phyloP scores from a whole-genome alignment of 2,329 filamentous ascomycete genomes.

The Didymella glomerata region DNA sequence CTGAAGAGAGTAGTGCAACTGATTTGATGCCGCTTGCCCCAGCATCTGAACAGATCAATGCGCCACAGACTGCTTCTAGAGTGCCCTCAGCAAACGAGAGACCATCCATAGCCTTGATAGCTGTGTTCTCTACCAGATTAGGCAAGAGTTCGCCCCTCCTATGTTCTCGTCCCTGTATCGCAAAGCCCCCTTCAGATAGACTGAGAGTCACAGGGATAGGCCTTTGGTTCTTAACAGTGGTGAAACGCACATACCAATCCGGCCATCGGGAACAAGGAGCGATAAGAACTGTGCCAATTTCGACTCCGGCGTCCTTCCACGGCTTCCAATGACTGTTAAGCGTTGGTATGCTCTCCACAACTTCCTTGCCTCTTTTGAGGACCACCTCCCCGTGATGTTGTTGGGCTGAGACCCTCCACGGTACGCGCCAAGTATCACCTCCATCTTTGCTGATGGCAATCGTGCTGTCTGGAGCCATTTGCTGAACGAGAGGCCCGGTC shows the following conservation, averaged over 20 bases:
- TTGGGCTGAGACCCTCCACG: conserved; percentile 42
- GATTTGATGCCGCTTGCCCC: conserved; percentile 40
- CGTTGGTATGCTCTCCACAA: conserved; percentile 21
- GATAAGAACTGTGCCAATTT: conserved; percentile 35
- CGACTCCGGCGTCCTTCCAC: conserved; percentile 40
- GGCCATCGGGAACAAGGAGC: conserved; percentile 39
- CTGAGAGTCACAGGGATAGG: conserved; percentile 3
- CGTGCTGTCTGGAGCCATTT: conserved; percentile 53
- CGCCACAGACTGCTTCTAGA: conserved; percentile 12
- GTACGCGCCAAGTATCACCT: conserved; percentile 52
- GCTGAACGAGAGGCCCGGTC: conserved; percentile 50
- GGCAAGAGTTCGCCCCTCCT: conserved; percentile 33
- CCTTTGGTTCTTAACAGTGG: conserved; percentile 28
- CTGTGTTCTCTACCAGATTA: background rate
- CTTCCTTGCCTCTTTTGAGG: background rate
- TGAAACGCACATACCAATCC: conserved; percentile 43
- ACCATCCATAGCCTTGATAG: background rate
- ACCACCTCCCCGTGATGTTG: background rate
- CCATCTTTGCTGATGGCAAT: conserved; percentile 51
- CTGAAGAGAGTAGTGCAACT: background rate
- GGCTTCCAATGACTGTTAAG: conserved; percentile 40
- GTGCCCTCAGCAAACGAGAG: conserved; percentile 31
- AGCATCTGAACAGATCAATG: conserved; percentile 40
- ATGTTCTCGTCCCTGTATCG: conserved; percentile 39
- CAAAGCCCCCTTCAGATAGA: conserved; percentile 41